Evolutionary conservation across 2,329 filamentous ascomycete genomes (phyloP).

Genomic region (Elsinoe ampelina): DNA sequence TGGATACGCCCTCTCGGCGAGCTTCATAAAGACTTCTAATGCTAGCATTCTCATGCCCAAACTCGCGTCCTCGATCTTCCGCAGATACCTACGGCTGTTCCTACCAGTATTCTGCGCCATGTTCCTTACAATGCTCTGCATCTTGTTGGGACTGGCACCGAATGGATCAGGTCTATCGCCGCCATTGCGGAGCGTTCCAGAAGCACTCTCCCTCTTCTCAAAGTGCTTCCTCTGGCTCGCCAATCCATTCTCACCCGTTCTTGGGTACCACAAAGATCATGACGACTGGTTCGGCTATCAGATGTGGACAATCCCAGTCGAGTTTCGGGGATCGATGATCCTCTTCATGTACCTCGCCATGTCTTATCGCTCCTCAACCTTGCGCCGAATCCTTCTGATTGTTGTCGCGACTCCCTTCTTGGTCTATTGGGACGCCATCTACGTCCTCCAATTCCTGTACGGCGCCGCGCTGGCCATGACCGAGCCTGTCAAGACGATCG

Average conservation of each 20-base stretch:
- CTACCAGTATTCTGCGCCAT: conserved; percentile 19
- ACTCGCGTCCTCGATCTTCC: conserved; percentile 19
- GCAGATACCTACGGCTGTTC: conserved; percentile 19
- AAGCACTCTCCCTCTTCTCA: background rate
- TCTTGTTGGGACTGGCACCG: background rate
- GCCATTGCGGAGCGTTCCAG: background rate
- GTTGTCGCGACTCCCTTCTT: background rate
- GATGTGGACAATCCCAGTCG: conserved; percentile 6
- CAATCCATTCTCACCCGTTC: background rate
- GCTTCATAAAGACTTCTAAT: conserved; percentile 18
- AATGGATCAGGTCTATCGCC: background rate
- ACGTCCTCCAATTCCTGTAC: background rate
- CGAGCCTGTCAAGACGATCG: background rate
- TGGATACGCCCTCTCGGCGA: conserved; percentile 50
- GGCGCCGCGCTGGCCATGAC: background rate
- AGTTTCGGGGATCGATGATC: conserved; percentile 3
- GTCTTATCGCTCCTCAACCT: background rate
- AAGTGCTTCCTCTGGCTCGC: background rate
- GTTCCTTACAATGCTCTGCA: background rate
- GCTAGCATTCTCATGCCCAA: conserved; percentile 24
- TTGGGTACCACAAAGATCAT: background rate
- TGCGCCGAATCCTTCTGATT: background rate
- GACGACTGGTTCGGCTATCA: background rate
- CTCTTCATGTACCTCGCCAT: conserved; percentile 1
- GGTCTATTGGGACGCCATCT: background rate